These are phyloP conservation scores for Gentiana macrophylla DNA, from an alignment of 257 asterid genomes.

Conservation along the genomic window DNA sequence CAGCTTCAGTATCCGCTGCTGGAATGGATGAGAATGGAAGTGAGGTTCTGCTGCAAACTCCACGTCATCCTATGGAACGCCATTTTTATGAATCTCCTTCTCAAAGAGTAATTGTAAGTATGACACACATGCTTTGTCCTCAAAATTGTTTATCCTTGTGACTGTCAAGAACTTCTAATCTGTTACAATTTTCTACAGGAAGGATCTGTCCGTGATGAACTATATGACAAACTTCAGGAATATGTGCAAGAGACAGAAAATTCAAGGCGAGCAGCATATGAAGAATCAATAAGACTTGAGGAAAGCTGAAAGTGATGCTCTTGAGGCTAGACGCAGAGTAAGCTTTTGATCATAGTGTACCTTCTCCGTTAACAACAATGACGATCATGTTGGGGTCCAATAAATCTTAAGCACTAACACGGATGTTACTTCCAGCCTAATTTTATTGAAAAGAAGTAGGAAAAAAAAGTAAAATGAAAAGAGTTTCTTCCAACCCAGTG, in stretches of 20 bases:
- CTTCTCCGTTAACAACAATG: background rate
- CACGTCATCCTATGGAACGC: conserved; percentile 12
- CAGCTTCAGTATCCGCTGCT: conserved; percentile 21
- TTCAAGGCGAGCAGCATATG: conserved; percentile 60
- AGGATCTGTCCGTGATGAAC: conserved; percentile 35
- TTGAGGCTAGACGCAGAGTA: conserved; percentile 41
- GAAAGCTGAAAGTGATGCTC: conserved; percentile 66
- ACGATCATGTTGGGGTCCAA: no score
- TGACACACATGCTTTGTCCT: conserved; percentile 1
- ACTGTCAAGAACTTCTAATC: background rate
- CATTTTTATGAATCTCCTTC: conserved; percentile 19
- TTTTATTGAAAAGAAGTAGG: no score
- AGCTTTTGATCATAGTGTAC: conserved; percentile 6
- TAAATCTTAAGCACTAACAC: no score
- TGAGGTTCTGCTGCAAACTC: conserved; percentile 17
- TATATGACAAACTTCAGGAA: conserved; percentile 51
- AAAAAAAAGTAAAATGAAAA: no score
- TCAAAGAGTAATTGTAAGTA: conserved; percentile 42
- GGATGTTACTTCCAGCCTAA: no score
- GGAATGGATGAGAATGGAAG: conserved; percentile 22
- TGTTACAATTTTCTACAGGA: conserved; percentile 32
- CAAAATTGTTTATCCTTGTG: no score
- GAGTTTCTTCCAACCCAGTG: no score
- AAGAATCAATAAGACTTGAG: conserved; percentile 58
- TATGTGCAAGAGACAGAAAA: conserved; percentile 55